Percentiles rank a stretch among this genome's conserved stretches.
Evolutionary conservation across 805 yeast species (phyloP).

Genomic region (Yarrowia keelungensis): DNA sequence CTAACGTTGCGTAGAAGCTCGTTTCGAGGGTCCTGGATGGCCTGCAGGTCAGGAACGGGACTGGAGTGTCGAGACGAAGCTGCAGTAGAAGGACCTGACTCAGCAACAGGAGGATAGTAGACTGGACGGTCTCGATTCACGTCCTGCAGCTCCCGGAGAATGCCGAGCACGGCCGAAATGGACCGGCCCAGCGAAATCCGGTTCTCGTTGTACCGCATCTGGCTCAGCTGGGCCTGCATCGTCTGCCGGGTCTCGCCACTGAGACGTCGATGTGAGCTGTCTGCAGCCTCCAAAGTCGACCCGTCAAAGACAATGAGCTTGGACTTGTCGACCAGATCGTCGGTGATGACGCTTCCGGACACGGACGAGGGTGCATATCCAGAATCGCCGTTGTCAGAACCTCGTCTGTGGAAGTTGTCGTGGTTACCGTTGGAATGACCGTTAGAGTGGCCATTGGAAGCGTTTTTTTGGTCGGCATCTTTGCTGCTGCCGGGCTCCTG

Average conservation of each 20-base stretch:
- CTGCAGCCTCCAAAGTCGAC: slow-evolving; percentile 43
- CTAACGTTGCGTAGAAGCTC: slow-evolving; percentile 18
- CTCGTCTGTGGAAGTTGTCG: not conserved
- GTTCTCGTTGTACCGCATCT: slow-evolving; percentile 77
- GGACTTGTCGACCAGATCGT: slow-evolving; percentile 44
- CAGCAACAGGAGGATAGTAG: slow-evolving; percentile 45
- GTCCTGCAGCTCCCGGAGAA: slow-evolving; percentile 47
- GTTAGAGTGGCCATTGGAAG: not conserved
- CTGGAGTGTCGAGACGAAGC: slow-evolving; percentile 3
- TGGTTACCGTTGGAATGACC: not conserved
- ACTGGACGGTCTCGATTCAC: slow-evolving; percentile 47
- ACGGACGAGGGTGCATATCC: slow-evolving; percentile 28
- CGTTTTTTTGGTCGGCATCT: not conserved
- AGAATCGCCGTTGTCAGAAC: not conserved
- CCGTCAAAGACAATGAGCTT: slow-evolving; percentile 43
- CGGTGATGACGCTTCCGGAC: slow-evolving; percentile 9
- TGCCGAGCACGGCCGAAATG: slow-evolving; percentile 45
- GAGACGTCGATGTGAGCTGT: slow-evolving; percentile 42
- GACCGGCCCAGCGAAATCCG: slow-evolving; percentile 65
- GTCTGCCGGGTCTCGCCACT: slow-evolving; percentile 47
- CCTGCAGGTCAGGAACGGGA: slow-evolving; percentile 18
- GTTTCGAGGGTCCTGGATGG: slow-evolving; percentile 13
- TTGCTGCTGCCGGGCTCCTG: slow-evolving; percentile 41
- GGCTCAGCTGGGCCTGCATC: slow-evolving; percentile 67
- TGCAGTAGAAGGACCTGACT: not conserved